Evolutionary conservation across 1,139 yeast genomes (phyloP), one percentile per base, ranked within the genome.

Genomic region (Lodderomyces metapsilosis): DNA sequence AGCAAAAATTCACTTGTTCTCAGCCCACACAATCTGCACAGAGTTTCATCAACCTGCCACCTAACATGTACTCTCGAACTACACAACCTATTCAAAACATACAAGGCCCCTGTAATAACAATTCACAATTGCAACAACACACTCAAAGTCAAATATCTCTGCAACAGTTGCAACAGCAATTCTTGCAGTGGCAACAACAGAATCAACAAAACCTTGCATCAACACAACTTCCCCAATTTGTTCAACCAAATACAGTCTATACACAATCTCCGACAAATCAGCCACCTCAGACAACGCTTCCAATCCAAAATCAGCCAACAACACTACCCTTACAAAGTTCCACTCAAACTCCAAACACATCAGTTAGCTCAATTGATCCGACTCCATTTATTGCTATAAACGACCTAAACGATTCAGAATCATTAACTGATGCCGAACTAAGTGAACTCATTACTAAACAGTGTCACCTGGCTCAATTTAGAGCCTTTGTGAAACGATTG

Each of bases 391-490:
- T 31, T 5, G 15, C 40, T 16, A 20, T 23, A 9, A 31, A 36
- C 15, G 44, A 46, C 20, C 3, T 46, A n/a, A 28, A 30, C 18
- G 46, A 45, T 21, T 40, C 49, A n/a, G 37, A 39, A 23, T 43
- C 42, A 17, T 31, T 53, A 20, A 40, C 52, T 15, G 52, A 52
- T 37, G 33, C 40, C 2, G 41, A 45, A 20, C 40, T 53, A 23
- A 45, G 48, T 16, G 37, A 39, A 15, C 25, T 45, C n/a, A 50
- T 53, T 10, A 42, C 36, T 12, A 45, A 40, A 8, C 41, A 36
- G n/a, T 36, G 47, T n/a, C 39, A 43, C 24, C 42, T 41, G 32
- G 37, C 38, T 10, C 45, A 45, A 9, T 47, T 47, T 34, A n/a
- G 39, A 4, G 40, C 39, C 17, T 40, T 47, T 17, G 45, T 47